phyloP scores from a whole-genome alignment of 2,329 filamentous ascomycete genomes.

The Neopestalotiopsis rosae region DNA sequence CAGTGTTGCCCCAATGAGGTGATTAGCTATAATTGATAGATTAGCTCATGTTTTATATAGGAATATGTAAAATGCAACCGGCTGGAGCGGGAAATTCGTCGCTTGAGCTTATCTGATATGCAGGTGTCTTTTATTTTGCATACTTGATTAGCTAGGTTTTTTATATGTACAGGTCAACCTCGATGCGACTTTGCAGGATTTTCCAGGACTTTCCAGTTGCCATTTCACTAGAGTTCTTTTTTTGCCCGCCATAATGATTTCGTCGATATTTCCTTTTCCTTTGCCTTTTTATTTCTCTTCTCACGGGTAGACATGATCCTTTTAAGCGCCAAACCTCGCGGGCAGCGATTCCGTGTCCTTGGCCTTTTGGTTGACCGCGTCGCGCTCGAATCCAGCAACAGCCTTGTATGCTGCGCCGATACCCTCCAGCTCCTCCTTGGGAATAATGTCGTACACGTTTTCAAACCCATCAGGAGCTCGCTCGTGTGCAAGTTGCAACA shows the following conservation, averaged over 20 bases:
- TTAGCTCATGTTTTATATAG: background rate
- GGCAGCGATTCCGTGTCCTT: slow-evolving; percentile 37
- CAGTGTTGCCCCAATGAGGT: background rate
- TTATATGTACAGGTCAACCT: background rate
- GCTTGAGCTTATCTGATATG: background rate
- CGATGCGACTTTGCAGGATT: background rate
- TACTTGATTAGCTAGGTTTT: background rate
- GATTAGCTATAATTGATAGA: background rate
- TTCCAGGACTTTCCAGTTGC: too few species aligned
- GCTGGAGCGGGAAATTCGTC: background rate
- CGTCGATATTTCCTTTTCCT: background rate
- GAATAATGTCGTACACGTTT: slow-evolving; percentile 46
- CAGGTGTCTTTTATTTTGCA: background rate
- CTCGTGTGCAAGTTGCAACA: slow-evolving; percentile 50
- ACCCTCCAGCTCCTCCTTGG: slow-evolving; percentile 43
- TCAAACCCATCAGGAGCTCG: slow-evolving; percentile 46
- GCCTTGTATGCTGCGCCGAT: slow-evolving; percentile 43
- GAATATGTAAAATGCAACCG: background rate
- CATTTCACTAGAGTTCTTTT: too few species aligned
- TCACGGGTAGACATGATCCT: background rate
- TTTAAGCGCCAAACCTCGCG: background rate
- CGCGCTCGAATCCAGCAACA: slow-evolving; percentile 51
- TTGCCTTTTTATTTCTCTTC: background rate
- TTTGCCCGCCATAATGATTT: background rate
- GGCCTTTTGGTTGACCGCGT: slow-evolving; percentile 47